Conservation (phyloP, 331 rosid genomes). For the Pyrus hybrid region DNA sequence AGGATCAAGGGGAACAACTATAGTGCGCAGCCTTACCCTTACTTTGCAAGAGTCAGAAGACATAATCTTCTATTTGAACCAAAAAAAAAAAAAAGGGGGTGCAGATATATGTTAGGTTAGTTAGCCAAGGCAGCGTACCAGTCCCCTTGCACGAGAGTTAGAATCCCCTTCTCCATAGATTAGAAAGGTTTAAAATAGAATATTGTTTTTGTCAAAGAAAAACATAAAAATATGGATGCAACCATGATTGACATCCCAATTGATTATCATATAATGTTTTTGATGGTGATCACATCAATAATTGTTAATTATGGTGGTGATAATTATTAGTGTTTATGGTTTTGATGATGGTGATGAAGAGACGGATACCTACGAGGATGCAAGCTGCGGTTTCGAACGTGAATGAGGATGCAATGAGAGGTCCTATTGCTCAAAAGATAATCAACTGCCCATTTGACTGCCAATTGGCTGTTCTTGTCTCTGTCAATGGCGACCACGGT, state of each 20-base stretch:
- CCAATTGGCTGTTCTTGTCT: constrained; percentile 51
- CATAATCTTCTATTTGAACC: background rate
- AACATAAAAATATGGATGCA: too few relatives aligned
- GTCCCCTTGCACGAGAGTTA: too few relatives aligned
- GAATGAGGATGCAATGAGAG: constrained; percentile 48
- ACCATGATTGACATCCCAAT: too few relatives aligned
- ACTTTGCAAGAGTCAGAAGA: too few relatives aligned
- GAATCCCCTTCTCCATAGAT: too few relatives aligned
- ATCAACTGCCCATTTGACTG: constrained; percentile 85
- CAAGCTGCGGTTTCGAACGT: constrained; percentile 44
- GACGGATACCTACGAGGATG: constrained; percentile 72
- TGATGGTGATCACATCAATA: background rate
- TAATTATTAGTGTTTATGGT: background rate
- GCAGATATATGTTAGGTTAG: background rate
- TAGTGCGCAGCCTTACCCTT: too few relatives aligned
- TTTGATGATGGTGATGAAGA: constrained; percentile 6
- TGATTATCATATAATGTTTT: too few relatives aligned
- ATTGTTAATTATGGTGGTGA: background rate
- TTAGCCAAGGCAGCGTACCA: too few relatives aligned
- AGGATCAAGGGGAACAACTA: too few relatives aligned
- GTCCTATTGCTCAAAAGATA: constrained; percentile 27
- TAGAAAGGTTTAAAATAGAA: too few relatives aligned
- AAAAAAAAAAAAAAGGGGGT: background rate
- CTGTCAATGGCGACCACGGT: constrained; percentile 51
- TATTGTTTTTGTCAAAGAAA: too few relatives aligned